Base-by-base conservation (phyloP, 208 protist genomes). In the Wallacemonas sp. region DNA sequence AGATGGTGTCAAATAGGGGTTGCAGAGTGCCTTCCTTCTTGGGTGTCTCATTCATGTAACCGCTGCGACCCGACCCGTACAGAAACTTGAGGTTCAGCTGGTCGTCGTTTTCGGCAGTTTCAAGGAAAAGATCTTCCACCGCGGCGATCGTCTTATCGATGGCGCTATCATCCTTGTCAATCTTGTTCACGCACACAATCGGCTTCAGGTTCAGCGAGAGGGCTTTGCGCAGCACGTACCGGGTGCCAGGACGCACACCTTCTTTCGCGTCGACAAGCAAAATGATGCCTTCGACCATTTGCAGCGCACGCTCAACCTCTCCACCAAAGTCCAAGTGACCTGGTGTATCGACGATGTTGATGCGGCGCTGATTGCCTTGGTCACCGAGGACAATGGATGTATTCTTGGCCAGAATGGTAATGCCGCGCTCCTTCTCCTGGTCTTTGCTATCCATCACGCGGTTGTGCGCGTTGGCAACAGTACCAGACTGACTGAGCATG, bases 111-210 rank as follows among this genome's bases (percentile, higher is more conserved):
- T 96, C 90, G 19, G 91, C 96, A 8, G 97, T 89, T 41, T 95
- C 87, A 9, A 97, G 80, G 58, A 99, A 99, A 8, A 99, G 82
- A 62, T 99, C 97, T 61, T 98, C 95, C 9, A 99, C 74, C 30
- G 97, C 94, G 66, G 93, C 81, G 58, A 98, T 94, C 1, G 97
- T 97, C 69, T 96, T 89, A 26, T 75, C 80, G 67, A 98, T 96
- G 61, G 84, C 74, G 19, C 83, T 74, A 54, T 94, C 90, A 36
- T 97, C 92, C 72, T 96, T 93, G 78, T 98, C 97, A 62, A 98
- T 96, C 70, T 99, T 99, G 77, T 99, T 99, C 26, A 99, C 62
- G 33, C 98, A 97, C 12, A 99, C 97, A 62, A 99, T 97, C 12
- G 98, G 94, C 38, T 81, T 90, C n/a, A 99, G 79, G 46, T 95